Percentiles rank a stretch among this genome's conserved stretches.
These are phyloP conservation scores for Colletotrichum incanum DNA, from an alignment of 2,329 filamentous ascomycete species.

Conservation along the genomic window DNA sequence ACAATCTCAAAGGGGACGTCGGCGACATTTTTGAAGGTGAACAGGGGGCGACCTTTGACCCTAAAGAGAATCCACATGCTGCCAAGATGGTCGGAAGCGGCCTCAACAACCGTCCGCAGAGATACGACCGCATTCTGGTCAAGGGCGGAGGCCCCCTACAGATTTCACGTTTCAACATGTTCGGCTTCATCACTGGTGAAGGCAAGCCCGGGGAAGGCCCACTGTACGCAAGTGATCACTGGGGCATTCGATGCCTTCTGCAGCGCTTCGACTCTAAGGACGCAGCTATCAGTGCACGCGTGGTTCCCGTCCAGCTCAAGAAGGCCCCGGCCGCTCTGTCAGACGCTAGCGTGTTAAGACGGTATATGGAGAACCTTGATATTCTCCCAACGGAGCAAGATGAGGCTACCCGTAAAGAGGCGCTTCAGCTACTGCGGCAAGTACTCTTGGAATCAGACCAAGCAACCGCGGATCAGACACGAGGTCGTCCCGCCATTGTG, in stretches of 20 bases:
- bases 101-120: constrained; percentile 70
- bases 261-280: constrained; percentile 6
- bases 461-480: constrained; percentile 18
- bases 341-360: constrained; percentile 54
- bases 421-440: constrained; percentile 62
- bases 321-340: constrained; percentile 51
- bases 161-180: constrained; percentile 68
- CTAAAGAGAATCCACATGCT: constrained; percentile 69
- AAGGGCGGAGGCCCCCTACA: constrained; percentile 58
- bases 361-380: constrained; percentile 54
- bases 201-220: constrained; percentile 31
- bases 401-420: constrained; percentile 56
- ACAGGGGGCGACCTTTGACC: constrained; percentile 77
- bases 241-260: constrained; percentile 67
- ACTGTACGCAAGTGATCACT: constrained; percentile 69
- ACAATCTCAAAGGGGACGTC: constrained; percentile 48
- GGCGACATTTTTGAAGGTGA: constrained; percentile 69
- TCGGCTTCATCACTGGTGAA: constrained; percentile 62
- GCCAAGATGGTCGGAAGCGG: constrained; percentile 63
- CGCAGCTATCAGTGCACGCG: constrained; percentile 22
- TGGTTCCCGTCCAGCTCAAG: constrained; percentile 54
- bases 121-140: constrained; percentile 76
- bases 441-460: constrained; percentile 56
- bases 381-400: constrained; percentile 66
- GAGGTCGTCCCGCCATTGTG: constrained; percentile 57